Percentiles rank a stretch among this genome's conserved stretches.
Conservation (phyloP, 805 yeast species). For the Myxozyma neglecta region DNA sequence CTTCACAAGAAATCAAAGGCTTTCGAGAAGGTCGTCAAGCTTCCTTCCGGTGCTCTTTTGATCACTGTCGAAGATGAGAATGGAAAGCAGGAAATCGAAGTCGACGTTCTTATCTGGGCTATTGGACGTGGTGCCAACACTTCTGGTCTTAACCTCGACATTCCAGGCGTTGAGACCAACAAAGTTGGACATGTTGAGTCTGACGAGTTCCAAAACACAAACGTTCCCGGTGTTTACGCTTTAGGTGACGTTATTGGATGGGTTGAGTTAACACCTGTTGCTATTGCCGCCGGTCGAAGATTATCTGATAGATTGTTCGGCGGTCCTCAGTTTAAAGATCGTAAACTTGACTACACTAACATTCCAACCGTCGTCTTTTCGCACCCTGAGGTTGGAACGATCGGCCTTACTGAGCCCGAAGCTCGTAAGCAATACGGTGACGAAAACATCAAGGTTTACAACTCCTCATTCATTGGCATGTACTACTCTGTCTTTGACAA, state of each 20-base stretch:
- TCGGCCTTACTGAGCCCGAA: slow-evolving; percentile 79
- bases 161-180: slow-evolving; percentile 67
- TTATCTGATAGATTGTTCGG: slow-evolving; percentile 91
- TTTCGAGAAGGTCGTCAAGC: slow-evolving; percentile 49
- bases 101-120: slow-evolving; percentile 89
- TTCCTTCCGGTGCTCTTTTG: slow-evolving; percentile 49
- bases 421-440: slow-evolving; percentile 79
- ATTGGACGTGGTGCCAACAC: slow-evolving; percentile 81
- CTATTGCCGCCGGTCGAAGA: slow-evolving; percentile 97
- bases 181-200: slow-evolving; percentile 62
- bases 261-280: slow-evolving; percentile 95
- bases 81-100: slow-evolving; percentile 51
- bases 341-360: slow-evolving; percentile 80
- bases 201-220: slow-evolving; percentile 86
- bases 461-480: slow-evolving; percentile 85
- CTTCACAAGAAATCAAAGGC: slow-evolving; percentile 64
- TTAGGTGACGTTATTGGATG: slow-evolving; percentile 90
- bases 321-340: slow-evolving; percentile 62
- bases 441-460: slow-evolving; percentile 77
- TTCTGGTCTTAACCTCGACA: slow-evolving; percentile 67
- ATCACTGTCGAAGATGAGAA: slow-evolving; percentile 47
- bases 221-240: slow-evolving; percentile 69
- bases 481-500: slow-evolving; percentile 80
- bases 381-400: slow-evolving; percentile 96
- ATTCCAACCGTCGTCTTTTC: slow-evolving; percentile 96